Base-by-base conservation (phyloP, 805 yeast genomes). In the Kazachstania kunashirensis region DNA sequence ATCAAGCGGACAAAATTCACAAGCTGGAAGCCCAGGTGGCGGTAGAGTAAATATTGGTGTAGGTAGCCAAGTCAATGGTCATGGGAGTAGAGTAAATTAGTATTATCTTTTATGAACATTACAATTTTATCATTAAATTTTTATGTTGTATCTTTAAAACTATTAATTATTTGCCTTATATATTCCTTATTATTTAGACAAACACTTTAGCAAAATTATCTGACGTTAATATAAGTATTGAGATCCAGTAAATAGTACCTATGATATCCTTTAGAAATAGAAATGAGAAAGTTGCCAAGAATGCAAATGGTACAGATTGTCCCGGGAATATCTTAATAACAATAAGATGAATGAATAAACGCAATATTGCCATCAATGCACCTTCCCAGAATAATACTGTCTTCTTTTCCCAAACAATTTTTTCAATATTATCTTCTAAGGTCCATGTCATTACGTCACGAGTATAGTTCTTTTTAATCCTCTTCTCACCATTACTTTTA, bases 401-500 rank as follows among this genome's bases (percentile, higher is more conserved):
- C 28, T 43, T 56, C 6, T 54, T 46, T 6, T 31, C 35, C 44
- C 52, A 48, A 24, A 57, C 38, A 18, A 59, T 47, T 21, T 44
- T 43, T 6, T 59, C 47, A 41, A 68, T 59, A 16, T 52, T 54
- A 19, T 53, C 49, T 41, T 65, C 67, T 39, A 67, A 61, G 1
- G 49, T 42, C 32, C 48, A 42, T 2, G 68, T 61, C 67, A 68
- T 63, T 3, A 65, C 68, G 9, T 49, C 47, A 28, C 63, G 51
- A 2, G 71, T 57, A 40, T 64, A 68, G 9, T 47, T 47, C 21
- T 52, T 40, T 28, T 50, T 40, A 2, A 63, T 47, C 44, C 63
- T 57, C 12, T 28, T 41, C 10, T 50, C 43, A 6, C 68, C 68
- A 44, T 57, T 62, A 9, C 24, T 26, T 9, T 29, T 19, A 11